Evolutionary conservation across 177 flowering plant species (phyloP).

Genomic region (Vitis hybrid): DNA sequence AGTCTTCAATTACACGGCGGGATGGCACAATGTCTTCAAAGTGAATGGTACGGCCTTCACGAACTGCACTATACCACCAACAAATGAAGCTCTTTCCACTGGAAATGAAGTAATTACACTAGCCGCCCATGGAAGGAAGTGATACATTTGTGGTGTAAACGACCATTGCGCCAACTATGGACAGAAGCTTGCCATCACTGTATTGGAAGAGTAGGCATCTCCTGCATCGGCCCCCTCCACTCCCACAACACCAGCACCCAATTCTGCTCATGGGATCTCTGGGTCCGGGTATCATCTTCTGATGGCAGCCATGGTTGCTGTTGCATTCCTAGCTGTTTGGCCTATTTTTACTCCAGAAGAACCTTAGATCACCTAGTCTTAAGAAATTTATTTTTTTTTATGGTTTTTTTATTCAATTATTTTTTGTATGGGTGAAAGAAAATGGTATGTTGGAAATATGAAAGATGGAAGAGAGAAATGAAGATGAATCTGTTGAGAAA

Average conservation of each 20-base stretch:
- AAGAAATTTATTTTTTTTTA: too few relatives aligned
- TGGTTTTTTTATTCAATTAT: too few relatives aligned
- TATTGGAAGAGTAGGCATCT: neutral
- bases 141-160: constrained; percentile 31
- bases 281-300: neutral
- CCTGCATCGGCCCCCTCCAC: too few relatives aligned
- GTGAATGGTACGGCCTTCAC: constrained; percentile 24
- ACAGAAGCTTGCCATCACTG: constrained; percentile 8
- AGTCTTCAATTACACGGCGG: constrained; percentile 23
- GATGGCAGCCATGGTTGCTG: too few relatives aligned
- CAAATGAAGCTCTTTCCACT: constrained; percentile 2
- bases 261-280: neutral
- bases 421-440: too few relatives aligned
- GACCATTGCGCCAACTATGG: constrained; percentile 18
- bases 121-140: constrained; percentile 19
- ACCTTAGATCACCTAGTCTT: too few relatives aligned
- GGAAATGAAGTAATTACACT: constrained; percentile 21
- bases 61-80: constrained; percentile 8
- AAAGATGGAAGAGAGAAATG: too few relatives aligned
- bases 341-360: too few relatives aligned
- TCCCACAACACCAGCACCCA: too few relatives aligned
- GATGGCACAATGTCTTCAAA: constrained; percentile 26
- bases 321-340: too few relatives aligned
- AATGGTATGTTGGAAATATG: too few relatives aligned
- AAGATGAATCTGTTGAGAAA: too few relatives aligned